Conservation (phyloP, 352 stramenopile species). For the Hyaloperonospora brassicae region DNA sequence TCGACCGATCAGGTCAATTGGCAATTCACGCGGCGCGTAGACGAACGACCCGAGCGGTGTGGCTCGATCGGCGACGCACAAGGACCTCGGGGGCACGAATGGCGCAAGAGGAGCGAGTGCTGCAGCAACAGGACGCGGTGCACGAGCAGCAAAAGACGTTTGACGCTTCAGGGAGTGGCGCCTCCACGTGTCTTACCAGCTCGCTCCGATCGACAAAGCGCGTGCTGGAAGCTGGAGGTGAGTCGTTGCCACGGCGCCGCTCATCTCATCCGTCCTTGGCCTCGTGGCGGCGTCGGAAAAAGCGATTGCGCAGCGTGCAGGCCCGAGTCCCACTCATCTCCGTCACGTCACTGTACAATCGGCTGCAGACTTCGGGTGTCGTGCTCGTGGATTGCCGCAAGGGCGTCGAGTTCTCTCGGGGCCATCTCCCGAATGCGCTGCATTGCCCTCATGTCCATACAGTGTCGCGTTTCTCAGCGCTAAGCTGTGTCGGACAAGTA, state of each 20-base stretch:
- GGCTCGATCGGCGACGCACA: background rate
- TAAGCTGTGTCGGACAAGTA: slow-evolving; percentile 20
- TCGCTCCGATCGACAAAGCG: slow-evolving; percentile 20
- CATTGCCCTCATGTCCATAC: slow-evolving; percentile 35
- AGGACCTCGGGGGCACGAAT: slow-evolving; percentile 4
- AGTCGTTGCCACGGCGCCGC: slow-evolving; percentile 14
- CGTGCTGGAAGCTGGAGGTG: slow-evolving; percentile 6
- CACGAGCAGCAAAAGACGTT: slow-evolving; percentile 24
- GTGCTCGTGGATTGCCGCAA: slow-evolving; percentile 66
- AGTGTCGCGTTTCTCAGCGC: slow-evolving; percentile 10
- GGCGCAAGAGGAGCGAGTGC: slow-evolving; percentile 13
- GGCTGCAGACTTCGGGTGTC: slow-evolving; percentile 55
- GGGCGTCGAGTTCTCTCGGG: slow-evolving; percentile 31
- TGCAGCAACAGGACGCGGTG: background rate
- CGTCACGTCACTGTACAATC: slow-evolving; percentile 61
- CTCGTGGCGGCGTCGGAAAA: slow-evolving; percentile 21
- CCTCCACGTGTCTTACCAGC: slow-evolving; percentile 22
- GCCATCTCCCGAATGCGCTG: slow-evolving; percentile 45
- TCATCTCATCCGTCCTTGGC: slow-evolving; percentile 20
- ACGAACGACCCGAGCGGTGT: background rate
- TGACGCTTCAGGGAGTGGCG: slow-evolving; percentile 18
- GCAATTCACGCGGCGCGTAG: slow-evolving; percentile 14
- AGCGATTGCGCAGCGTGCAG: slow-evolving; percentile 18
- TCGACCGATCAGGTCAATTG: slow-evolving; percentile 18
- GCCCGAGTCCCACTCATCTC: slow-evolving; percentile 53